Percentiles rank a stretch among this genome's conserved stretches.
Conservation (phyloP, 2,329 filamentous ascomycete genomes). For the Talaromyces sp. region DNA sequence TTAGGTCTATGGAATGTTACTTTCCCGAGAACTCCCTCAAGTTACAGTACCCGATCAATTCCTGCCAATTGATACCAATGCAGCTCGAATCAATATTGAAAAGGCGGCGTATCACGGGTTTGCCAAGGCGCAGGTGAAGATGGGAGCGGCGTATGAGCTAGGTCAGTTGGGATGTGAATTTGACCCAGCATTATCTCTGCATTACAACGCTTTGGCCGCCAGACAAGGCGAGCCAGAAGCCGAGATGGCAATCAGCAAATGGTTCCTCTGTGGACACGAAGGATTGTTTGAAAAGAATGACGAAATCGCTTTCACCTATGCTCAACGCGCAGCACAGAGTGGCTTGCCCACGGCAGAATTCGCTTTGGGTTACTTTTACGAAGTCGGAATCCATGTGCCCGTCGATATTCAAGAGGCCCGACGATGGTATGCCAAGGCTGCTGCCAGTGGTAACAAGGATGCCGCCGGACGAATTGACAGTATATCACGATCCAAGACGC, state of each 20-base stretch:
- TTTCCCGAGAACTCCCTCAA: conserved; percentile 85
- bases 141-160: conserved; percentile 92
- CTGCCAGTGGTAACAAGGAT: conserved; percentile 87
- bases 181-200: conserved; percentile 82
- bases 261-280: conserved; percentile 95
- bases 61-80: conserved; percentile 65
- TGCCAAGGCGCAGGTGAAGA: conserved; percentile 92
- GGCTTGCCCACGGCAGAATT: conserved; percentile 90
- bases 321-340: conserved; percentile 73
- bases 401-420: conserved; percentile 76
- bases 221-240: conserved; percentile 90
- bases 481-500: conserved; percentile 71
- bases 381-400: conserved; percentile 89
- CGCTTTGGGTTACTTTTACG: conserved; percentile 93
- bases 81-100: conserved; percentile 82
- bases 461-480: conserved; percentile 76
- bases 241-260: conserved; percentile 93
- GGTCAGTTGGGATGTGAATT: conserved; percentile 93
- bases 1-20: conserved; percentile 82
- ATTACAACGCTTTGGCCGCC: conserved; percentile 91
- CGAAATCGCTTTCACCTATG: conserved; percentile 84
- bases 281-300: conserved; percentile 93
- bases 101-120: conserved; percentile 96
- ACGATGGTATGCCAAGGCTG: conserved; percentile 85
- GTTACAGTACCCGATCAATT: conserved; percentile 70